Conservation (phyloP, 176 grass and related monocot genomes). For the Aegilops longissima region DNA sequence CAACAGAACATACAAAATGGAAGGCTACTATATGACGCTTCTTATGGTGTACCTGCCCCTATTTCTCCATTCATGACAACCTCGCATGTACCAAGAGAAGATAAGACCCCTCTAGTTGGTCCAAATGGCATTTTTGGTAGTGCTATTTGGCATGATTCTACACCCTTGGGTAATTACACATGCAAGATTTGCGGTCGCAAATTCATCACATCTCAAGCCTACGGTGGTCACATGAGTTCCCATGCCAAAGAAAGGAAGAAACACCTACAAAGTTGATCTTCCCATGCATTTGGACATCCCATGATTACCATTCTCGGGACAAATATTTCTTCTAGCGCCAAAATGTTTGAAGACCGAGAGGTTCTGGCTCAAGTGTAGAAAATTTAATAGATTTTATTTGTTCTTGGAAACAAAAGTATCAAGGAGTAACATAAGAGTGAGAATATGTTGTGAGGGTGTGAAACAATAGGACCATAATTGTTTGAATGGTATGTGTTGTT, state of each 20-base stretch:
- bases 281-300: background rate
- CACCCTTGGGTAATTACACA: background rate
- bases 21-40: no score
- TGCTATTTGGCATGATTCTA: background rate
- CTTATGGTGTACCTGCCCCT: no score
- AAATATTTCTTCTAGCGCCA: background rate
- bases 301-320: background rate
- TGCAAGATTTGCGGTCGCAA: background rate
- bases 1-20: background rate
- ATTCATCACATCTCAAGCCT: conserved; percentile 13
- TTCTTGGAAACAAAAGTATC: background rate
- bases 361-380: background rate
- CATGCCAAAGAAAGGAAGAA: conserved; percentile 29
- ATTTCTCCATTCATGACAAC: background rate
- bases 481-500: background rate
- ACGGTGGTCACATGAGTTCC: conserved; percentile 35
- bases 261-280: background rate
- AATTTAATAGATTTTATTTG: background rate
- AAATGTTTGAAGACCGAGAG: background rate
- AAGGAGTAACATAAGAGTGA: background rate
- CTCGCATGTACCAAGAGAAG: background rate
- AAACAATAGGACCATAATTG: background rate
- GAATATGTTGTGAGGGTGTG: background rate
- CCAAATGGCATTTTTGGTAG: background rate
- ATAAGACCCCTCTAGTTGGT: background rate